Base-by-base conservation (phyloP, 768 basidiomycete species). In the Asterophora lycoperdoides region DNA sequence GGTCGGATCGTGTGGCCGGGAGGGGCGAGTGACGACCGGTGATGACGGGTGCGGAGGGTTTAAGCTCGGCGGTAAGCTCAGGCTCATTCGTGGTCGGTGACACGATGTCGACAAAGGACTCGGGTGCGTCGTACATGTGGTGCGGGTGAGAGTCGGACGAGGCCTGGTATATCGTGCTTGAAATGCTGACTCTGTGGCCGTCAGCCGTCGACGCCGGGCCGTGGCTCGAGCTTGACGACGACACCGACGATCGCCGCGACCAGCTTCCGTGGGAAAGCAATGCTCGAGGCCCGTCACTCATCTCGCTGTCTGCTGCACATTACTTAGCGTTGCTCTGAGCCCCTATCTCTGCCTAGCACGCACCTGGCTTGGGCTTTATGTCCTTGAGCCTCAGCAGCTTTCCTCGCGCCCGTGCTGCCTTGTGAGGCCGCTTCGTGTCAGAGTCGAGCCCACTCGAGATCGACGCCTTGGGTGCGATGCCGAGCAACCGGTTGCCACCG, bases 1-100 rank as follows among this genome's bases (percentile, higher is more conserved):
- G 80, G 42, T 86, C 86, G 0, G 84, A 78, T 26, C 89, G 86
- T 54, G 23, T 23, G 23, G 23, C 6, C 23, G 23, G 23, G n/a
- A 63, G 51, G 68, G 46, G 51, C 48, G 48, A 9, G 51, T 52
- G 17, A n/a, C n/a, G n/a, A n/a, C n/a, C 42, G 56, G 45, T 8
- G 64, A 14, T 48, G 60, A 28, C 66, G n/a, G 33, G 44, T 43
- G 55, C 44, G 45, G 52, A 44, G 17, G 54, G 41, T 20, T 48
- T n/a, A 58, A 56, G 59, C 50, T 54, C 53, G 47, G 46, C 46
- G 18, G n/a, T n/a, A n/a, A n/a, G n/a, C n/a, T n/a, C n/a, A n/a
- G n/a, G n/a, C n/a, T n/a, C n/a, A n/a, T n/a, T n/a, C n/a, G 26
- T 52, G 42, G 38, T 48, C 34, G 67, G 65, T 6, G 70, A 66